Evolutionary conservation across 768 basidiomycete species (phyloP).

Genomic region (Boletus sp.): DNA sequence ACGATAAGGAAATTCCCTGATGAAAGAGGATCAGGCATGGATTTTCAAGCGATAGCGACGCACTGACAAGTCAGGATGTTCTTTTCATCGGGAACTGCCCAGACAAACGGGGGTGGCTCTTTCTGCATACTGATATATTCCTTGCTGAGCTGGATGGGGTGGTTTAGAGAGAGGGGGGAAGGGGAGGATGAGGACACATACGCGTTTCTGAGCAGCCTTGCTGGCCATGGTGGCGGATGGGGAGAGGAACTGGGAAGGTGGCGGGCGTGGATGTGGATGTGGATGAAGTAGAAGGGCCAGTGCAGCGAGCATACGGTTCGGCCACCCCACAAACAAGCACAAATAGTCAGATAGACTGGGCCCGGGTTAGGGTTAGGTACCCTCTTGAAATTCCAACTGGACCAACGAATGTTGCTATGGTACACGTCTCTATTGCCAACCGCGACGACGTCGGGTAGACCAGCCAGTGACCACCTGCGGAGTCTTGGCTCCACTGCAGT

Average conservation of each 20-base stretch:
- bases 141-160: constrained; percentile 59
- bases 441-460: neutral
- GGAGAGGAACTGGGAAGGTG: neutral
- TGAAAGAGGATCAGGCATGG: constrained; percentile 7
- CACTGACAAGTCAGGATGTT: constrained; percentile 90
- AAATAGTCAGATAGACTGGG: constrained; percentile 13
- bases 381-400: neutral
- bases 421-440: neutral
- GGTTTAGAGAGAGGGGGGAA: neutral
- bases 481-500: neutral
- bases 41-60: constrained; percentile 2
- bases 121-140: constrained; percentile 92
- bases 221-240: constrained; percentile 56
- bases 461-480: neutral
- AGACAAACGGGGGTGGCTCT: constrained; percentile 93
- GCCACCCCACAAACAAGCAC: constrained; percentile 26
- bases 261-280: constrained; percentile 21
- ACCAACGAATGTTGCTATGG: constrained; percentile 13
- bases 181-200: constrained; percentile 33
- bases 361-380: constrained; percentile 23
- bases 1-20: constrained; percentile 96
- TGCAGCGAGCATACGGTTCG: constrained; percentile 21
- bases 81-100: constrained; percentile 96
- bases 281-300: constrained; percentile 23
- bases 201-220: constrained; percentile 85